Evolutionary conservation across 2,329 filamentous ascomycete genomes (phyloP).

Genomic region (Bipolaris bicolor): DNA sequence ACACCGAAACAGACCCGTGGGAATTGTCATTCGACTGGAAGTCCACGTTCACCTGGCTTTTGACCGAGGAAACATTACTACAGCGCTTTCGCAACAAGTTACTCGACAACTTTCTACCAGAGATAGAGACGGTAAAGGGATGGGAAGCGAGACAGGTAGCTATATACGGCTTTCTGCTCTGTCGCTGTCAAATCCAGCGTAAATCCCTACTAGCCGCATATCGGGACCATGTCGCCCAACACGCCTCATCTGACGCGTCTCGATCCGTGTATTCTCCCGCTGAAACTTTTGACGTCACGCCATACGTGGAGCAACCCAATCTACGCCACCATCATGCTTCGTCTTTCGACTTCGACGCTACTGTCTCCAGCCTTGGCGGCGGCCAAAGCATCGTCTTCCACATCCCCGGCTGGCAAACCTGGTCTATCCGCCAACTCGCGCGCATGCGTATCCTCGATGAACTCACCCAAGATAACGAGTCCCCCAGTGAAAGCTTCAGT

Average conservation of each 20-base stretch:
- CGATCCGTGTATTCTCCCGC: not conserved
- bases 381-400: not conserved
- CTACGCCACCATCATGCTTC: no score
- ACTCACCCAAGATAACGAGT: not conserved
- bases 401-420: not conserved
- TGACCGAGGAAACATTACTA: conserved; percentile 9
- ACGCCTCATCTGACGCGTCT: not conserved
- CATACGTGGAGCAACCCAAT: not conserved
- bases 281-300: not conserved
- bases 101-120: not conserved
- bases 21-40: conserved; percentile 12
- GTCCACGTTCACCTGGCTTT: conserved; percentile 4
- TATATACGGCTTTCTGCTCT: not conserved
- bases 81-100: not conserved
- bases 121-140: not conserved
- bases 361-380: not conserved
- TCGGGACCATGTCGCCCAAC: not conserved
- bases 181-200: not conserved
- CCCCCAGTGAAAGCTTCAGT: not conserved
- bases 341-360: not conserved
- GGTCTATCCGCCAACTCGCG: not conserved
- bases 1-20: not conserved
- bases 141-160: not conserved
- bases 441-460: not conserved
- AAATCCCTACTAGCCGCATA: not conserved